phyloP scores from a whole-genome alignment of 2,329 filamentous ascomycete species.

The Bertia moriformis region DNA sequence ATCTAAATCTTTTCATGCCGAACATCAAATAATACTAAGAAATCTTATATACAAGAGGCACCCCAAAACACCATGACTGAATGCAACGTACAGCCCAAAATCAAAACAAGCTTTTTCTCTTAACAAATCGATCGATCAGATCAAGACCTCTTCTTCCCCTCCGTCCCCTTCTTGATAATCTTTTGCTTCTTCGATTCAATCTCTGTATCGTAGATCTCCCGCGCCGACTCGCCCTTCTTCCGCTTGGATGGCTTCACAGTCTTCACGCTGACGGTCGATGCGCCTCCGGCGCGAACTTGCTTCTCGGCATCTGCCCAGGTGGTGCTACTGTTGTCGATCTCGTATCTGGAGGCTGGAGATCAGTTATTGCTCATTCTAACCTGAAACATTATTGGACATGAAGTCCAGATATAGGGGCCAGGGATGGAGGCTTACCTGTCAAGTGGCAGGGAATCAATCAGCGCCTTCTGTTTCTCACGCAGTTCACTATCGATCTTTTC shows the following conservation, averaged over 20 bases:
- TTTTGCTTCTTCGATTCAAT: slow-evolving; percentile 29
- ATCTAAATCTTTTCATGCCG: background rate
- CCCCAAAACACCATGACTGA: background rate
- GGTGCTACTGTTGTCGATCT: slow-evolving; percentile 45
- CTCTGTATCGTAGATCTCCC: slow-evolving; percentile 47
- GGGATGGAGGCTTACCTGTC: slow-evolving; percentile 50
- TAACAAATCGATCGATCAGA: too few species aligned
- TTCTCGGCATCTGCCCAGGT: slow-evolving; percentile 62
- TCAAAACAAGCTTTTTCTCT: too few species aligned
- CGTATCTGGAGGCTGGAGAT: slow-evolving; percentile 31
- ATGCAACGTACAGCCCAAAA: too few species aligned
- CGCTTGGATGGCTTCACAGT: slow-evolving; percentile 55
- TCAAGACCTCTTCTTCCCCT: background rate
- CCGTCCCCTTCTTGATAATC: slow-evolving; percentile 31
- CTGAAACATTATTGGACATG: too few species aligned
- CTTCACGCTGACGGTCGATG: slow-evolving; percentile 67
- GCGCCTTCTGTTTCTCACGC: slow-evolving; percentile 65
- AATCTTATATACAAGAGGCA: background rate
- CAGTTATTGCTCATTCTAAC: slow-evolving; percentile 3
- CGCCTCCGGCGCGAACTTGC: slow-evolving; percentile 48
- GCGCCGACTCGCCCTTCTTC: slow-evolving; percentile 48
- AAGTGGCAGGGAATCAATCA: slow-evolving; percentile 81
- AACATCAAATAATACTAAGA: background rate
- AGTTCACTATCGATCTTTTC: slow-evolving; percentile 60
- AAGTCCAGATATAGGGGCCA: background rate